Evolutionary conservation across 116 monocot genomes (phyloP).

Genomic region (Thalassia testudinum): DNA sequence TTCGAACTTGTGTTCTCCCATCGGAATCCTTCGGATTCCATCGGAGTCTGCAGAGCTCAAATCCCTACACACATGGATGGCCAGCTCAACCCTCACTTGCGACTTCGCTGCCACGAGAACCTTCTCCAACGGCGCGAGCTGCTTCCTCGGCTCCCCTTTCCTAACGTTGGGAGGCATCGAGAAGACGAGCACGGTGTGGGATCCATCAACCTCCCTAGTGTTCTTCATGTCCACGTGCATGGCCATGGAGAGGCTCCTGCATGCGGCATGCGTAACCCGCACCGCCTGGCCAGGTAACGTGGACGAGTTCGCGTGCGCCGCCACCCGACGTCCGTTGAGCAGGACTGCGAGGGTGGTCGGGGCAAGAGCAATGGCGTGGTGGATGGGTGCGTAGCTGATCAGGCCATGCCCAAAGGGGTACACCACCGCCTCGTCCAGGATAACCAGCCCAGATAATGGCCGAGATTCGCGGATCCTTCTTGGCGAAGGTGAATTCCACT

Average conservation of each 20-base stretch:
- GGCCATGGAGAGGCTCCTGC: conserved; percentile 9
- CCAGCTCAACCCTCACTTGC: conserved; percentile 15
- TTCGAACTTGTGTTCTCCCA: conserved; percentile 44
- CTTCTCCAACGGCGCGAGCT: conserved; percentile 57
- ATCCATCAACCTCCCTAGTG: conserved; percentile 9
- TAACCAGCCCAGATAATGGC: conserved; percentile 75
- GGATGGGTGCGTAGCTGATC: conserved; percentile 52
- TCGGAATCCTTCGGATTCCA: conserved; percentile 47
- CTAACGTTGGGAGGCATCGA: conserved; percentile 1
- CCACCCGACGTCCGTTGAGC: neutral
- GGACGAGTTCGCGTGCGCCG: neutral
- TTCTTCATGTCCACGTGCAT: conserved; percentile 20
- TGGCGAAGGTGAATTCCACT: conserved; percentile 46
- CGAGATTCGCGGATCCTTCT: conserved; percentile 26
- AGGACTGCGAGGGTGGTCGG: conserved; percentile 13
- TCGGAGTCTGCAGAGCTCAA: conserved; percentile 39
- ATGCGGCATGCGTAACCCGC: conserved; percentile 14
- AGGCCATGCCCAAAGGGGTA: conserved; percentile 65
- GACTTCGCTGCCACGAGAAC: conserved; percentile 26
- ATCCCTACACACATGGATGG: conserved; percentile 32
- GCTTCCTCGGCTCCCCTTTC: conserved; percentile 19
- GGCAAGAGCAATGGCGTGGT: conserved; percentile 22
- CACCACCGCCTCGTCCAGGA: conserved; percentile 63
- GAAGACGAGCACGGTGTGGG: conserved; percentile 20
- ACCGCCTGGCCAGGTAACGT: conserved; percentile 4